phyloP scores from a whole-genome alignment of 23 red algal genomes.

The Gracilaria domingensis region DNA sequence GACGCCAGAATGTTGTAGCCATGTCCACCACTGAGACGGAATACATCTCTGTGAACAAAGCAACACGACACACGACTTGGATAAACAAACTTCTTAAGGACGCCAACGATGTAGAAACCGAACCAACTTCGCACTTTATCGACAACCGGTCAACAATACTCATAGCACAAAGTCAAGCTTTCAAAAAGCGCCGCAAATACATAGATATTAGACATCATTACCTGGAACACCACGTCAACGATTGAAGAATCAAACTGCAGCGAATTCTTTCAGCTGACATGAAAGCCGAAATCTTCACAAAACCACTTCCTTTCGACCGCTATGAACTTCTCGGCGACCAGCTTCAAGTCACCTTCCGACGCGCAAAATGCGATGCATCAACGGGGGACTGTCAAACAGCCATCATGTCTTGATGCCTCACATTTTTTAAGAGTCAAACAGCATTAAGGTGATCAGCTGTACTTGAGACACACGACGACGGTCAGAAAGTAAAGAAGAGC shows the following conservation, averaged over 20 bases:
- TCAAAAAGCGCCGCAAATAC: too few species aligned
- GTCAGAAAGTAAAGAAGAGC: not conserved
- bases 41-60: too few species aligned
- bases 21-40: too few species aligned
- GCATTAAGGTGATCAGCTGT: not conserved
- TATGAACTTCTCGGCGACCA: not conserved
- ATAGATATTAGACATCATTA: too few species aligned
- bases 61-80: too few species aligned
- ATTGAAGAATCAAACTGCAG: not conserved
- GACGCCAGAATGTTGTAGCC: too few species aligned
- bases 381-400: constrained; percentile 27
- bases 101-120: too few species aligned
- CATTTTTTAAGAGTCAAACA: not conserved
- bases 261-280: not conserved
- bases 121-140: too few species aligned
- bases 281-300: constrained; percentile 20
- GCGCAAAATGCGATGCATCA: not conserved
- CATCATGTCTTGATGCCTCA: not conserved
- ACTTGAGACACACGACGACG: not conserved
- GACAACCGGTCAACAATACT: too few species aligned
- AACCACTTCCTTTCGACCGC: not conserved
- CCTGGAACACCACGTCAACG: not conserved
- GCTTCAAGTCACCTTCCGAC: not conserved
- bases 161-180: too few species aligned
- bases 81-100: too few species aligned